Base-by-base conservation (phyloP, 345 rosid genomes). In the Syzygium grande region DNA sequence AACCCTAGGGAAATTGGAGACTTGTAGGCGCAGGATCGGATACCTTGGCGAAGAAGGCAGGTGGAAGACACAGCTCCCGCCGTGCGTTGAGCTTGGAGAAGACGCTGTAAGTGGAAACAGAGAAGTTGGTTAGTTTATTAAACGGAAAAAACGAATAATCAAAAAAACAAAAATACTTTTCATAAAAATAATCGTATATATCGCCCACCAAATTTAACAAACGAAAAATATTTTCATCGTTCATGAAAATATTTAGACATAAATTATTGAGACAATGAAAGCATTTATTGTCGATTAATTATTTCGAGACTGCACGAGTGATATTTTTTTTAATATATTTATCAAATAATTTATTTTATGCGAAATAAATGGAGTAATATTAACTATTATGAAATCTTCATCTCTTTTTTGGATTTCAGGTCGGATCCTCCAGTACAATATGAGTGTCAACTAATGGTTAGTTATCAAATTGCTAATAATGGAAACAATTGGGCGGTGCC, bases 301-400 rank as follows among this genome's bases (percentile, higher is more conserved):
- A 5, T 15, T 53, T 52, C 43, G 16, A 52, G 15, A 16, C 6
- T 5, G 5, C 1, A 6, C 55, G 4, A 17, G 9, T 2, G 19
- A 15, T 5, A n/a, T n/a, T 63, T 29, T 29, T 61, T 7, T 8
- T n/a, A 13, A 52, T 12, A 13, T 52, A 52, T 52, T 52, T 52
- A 3, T 52, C 5, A 13, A 29, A 63, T 63, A 6, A 63, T 63
- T 63, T 14, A 29, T 63, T 29, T 9, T 29, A 14, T 0, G 1
- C 4, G 2, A n/a, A 63, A 63, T 6, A 63, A 14, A 63, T 61
- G 3, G 17, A 63, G 38, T 16, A 63, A 29, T 3, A 23, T n/a
- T 56, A 15, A 63, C 1, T 13, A 29, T 29, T 3, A 29, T 7
- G 4, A 63, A 7, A 63, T 29, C 0, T 17, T 3, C 6, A 29